Evolutionary conservation across 345 rosid genomes (phyloP).

Genomic region (Corchorus capsularis): DNA sequence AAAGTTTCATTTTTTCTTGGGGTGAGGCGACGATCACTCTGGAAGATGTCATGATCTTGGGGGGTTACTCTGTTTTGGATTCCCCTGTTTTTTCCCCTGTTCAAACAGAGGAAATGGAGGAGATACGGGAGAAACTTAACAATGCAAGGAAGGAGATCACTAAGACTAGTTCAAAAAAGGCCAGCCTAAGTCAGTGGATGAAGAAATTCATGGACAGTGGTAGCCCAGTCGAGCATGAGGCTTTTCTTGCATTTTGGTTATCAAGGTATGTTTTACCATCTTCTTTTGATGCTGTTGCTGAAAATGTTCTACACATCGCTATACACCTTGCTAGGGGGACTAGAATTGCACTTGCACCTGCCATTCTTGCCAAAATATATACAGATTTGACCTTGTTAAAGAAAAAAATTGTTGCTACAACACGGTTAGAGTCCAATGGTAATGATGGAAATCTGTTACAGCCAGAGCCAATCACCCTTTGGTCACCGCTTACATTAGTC

Average conservation of each 20-base stretch:
- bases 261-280: conserved; percentile 31
- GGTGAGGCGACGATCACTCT: conserved; percentile 57
- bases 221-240: conserved; percentile 44
- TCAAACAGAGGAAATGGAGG: conserved; percentile 11
- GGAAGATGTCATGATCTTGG: conserved; percentile 44
- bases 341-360: conserved; percentile 51
- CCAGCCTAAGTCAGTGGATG: conserved; percentile 12
- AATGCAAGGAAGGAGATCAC: not conserved
- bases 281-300: not conserved
- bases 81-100: conserved; percentile 38
- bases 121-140: conserved; percentile 16
- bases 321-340: conserved; percentile 40
- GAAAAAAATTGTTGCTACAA: conserved; percentile 15
- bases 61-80: conserved; percentile 55
- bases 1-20: conserved; percentile 52
- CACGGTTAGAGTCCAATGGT: not conserved
- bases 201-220: conserved; percentile 27
- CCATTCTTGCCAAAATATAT: conserved; percentile 44
- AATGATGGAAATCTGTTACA: not conserved
- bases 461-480: not conserved
- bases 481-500: conserved; percentile 40
- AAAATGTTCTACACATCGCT: conserved; percentile 27
- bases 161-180: not conserved
- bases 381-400: conserved; percentile 36
- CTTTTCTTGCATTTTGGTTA: conserved; percentile 46